Base-by-base conservation (phyloP, 495 filamentous ascomycete species). In the Xylona heveae region DNA sequence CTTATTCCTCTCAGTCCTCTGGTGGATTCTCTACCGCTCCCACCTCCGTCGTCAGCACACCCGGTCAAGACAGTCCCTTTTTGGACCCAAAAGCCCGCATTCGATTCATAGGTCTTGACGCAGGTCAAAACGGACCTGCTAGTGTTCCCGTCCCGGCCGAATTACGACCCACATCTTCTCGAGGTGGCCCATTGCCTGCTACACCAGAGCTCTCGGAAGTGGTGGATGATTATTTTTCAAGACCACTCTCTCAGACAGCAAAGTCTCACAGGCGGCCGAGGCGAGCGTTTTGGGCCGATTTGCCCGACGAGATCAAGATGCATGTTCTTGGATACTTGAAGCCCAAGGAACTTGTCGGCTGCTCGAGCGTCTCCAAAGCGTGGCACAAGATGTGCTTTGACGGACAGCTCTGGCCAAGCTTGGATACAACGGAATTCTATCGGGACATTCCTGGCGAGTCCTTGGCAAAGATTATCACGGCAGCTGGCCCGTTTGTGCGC, bases 371-470 rank as follows among this genome's bases (percentile, higher is more conserved):
- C n/a, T 82, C 71, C 43, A 81, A 69, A 43, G 47, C 62, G 10
- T 95, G 88, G 64, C 59, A 93, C 49, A 55, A 63, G 20, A 75
- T 82, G 59, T 94, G 85, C 54, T 92, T 81, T 40, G 88, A 97
- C 49, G 88, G 88, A 5, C 88, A 97, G 51, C 55, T 97, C 12
- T 97, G 88, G 88, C 66, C 65, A 0, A 65, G 62, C 28, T 61
- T 95, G 25, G 82, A 95, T 46, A 74, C 81, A 0, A 69, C 84
- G 0, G 70, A 75, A 19, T 95, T 81, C 49, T 97, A 97, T 46
- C 63, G 62, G 29, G 68, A 78, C 24, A 94, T 97, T 35, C 71
- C 88, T 0, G 77, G 78, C 6, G 72, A 75, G 35, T 73, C 77
- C 5, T 55, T 97, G 8, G 68, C 80, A 26, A 83, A 78, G 48